phyloP scores from a whole-genome alignment of 2,329 filamentous ascomycete genomes.

The Arthroderma uncinatum region DNA sequence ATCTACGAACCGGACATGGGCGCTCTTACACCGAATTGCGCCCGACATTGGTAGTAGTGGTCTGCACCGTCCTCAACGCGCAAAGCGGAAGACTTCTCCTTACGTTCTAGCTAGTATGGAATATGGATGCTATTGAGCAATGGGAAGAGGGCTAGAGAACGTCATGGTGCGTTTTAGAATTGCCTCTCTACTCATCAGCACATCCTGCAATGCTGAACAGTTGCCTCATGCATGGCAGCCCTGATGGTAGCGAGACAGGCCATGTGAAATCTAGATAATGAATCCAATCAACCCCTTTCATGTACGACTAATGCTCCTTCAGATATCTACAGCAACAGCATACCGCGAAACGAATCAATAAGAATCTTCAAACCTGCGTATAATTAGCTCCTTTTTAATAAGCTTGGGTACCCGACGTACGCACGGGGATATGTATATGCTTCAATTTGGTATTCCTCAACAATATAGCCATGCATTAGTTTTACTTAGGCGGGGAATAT shows the following conservation, averaged over 20 bases:
- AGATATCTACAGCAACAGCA: not conserved
- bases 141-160: not conserved
- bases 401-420: not conserved
- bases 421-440: not conserved
- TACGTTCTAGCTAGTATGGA: not conserved
- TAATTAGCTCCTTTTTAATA: not conserved
- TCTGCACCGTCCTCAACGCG: not conserved
- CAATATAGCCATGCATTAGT: not conserved
- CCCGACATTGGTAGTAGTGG: not conserved
- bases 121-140: not conserved
- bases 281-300: not conserved
- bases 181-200: not conserved
- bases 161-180: conserved; percentile 1
- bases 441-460: not conserved
- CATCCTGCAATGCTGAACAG: not conserved
- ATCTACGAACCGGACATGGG: not conserved
- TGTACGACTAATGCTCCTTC: too few relatives aligned
- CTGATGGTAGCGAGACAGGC: not conserved
- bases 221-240: not conserved
- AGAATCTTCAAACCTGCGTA: not conserved
- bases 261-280: not conserved
- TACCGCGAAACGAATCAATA: not conserved
- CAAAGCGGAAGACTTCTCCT: not conserved
- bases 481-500: not conserved
- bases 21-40: not conserved